phyloP scores from a whole-genome alignment of 2,329 filamentous ascomycete genomes.

The Phialocephala subalpina region DNA sequence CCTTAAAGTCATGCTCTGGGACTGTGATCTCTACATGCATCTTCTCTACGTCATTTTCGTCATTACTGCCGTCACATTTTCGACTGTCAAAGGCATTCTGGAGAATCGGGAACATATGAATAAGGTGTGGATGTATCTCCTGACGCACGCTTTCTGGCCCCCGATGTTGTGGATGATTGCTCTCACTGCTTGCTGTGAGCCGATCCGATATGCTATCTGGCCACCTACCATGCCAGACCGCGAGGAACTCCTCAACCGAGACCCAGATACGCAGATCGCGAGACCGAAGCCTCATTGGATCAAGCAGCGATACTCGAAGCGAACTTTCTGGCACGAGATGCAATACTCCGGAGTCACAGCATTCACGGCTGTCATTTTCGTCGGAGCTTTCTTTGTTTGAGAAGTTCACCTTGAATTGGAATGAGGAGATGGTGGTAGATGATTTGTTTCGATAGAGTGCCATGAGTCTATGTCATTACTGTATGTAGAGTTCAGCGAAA shows the following conservation, averaged over 20 bases:
- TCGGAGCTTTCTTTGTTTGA: constrained; percentile 22
- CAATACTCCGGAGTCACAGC: constrained; percentile 59
- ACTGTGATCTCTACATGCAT: constrained; percentile 64
- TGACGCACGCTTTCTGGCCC: constrained; percentile 70
- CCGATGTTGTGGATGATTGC: constrained; percentile 56
- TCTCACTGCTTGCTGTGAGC: constrained; percentile 51
- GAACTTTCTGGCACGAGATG: constrained; percentile 63
- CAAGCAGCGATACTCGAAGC: constrained; percentile 41
- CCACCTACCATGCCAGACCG: constrained; percentile 66
- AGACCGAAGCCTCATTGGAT: constrained; percentile 50
- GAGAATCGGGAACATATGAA: background rate
- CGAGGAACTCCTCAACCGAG: constrained; percentile 62
- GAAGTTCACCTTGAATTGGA: background rate
- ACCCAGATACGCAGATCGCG: constrained; percentile 64
- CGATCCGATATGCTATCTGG: constrained; percentile 66
- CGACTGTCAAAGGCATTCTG: constrained; percentile 54
- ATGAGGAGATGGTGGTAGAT: background rate
- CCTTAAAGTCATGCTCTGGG: constrained; percentile 60
- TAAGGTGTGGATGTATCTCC: constrained; percentile 50
- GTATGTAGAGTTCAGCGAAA: background rate
- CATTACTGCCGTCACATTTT: constrained; percentile 47
- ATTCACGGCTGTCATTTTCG: constrained; percentile 59
- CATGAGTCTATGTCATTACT: background rate
- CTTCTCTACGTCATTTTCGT: constrained; percentile 51
- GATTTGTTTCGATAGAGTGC: background rate